Evolutionary conservation across 768 basidiomycete species (phyloP), one percentile per base, ranked within the genome.

Genomic region (Hysterangium stoloniferum): DNA sequence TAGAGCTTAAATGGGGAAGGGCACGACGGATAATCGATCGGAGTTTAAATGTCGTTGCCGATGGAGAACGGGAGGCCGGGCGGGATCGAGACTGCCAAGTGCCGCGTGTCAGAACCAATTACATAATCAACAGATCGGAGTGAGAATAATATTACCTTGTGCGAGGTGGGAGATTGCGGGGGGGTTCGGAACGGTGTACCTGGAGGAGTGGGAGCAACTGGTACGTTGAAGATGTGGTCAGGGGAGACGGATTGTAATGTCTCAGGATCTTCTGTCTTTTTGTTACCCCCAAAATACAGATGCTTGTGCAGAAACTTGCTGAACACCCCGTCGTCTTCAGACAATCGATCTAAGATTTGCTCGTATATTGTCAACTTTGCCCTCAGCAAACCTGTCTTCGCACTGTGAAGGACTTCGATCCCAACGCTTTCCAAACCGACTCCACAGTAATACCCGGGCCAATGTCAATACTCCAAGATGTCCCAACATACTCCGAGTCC

Each of bases 101-200:
- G n/a, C n/a, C n/a, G n/a, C 29, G 40, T 19, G 38, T 51, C 24
- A 51, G 37, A 15, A 12, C 15, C 38, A 41, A 31, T 25, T 25
- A 27, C 44, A 45, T n/a, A n/a, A 27, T 25, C 44, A 45, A 6
- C 15, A 34, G 11, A 34, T 34, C 11, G 7, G 31, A 25, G 19
- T 42, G 15, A 11, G 20, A 24, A 29, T 19, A 42, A 13, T 24
- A 29, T 17, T 51, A 51, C 49, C 49, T 51, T 51, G 37, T 22
- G 41, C 28, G 37, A 28, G 22, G 49, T 41, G 22, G 49, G 48
- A 41, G 48, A 50, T 40, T 9, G 22, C 11, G 38, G 19, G 25
- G 41, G 38, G 15, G 49, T 41, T 3, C 31, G n/a, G 6, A 24
- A 40, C 28, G 37, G 7, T 9, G 49, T 41, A 31, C 24, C 7